Conservation (phyloP, 2,329 filamentous ascomycete species). For the Paecilomyces dactylethromorphus region DNA sequence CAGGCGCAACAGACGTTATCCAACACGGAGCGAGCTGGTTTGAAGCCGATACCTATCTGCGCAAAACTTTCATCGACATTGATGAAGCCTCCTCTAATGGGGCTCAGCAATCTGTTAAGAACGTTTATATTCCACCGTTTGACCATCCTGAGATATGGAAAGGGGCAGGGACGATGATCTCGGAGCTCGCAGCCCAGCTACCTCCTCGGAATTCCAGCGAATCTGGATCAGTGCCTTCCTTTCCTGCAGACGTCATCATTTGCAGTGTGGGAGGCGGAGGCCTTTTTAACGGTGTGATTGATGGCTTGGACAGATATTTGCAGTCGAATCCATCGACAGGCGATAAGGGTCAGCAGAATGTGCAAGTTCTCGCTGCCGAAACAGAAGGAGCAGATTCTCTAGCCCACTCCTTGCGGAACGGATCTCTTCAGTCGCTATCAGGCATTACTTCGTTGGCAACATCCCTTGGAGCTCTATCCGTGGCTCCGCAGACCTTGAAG, state of each 20-base stretch:
- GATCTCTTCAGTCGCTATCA: constrained; percentile 52
- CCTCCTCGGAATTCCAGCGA: constrained; percentile 11
- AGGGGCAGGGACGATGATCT: constrained; percentile 27
- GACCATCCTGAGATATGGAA: constrained; percentile 32
- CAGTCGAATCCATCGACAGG: constrained; percentile 10
- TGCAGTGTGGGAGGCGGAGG: constrained; percentile 75
- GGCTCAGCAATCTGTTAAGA: constrained; percentile 8
- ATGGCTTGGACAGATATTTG: constrained; percentile 47
- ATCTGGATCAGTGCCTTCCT: constrained; percentile 4
- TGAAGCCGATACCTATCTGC: constrained; percentile 61
- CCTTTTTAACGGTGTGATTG: constrained; percentile 65
- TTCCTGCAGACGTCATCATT: constrained; percentile 60
- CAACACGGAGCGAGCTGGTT: constrained; percentile 61
- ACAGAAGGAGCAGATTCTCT: constrained; percentile 66
- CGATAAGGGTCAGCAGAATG: constrained; percentile 5
- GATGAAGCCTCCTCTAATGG: neutral
- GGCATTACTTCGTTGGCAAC: constrained; percentile 68
- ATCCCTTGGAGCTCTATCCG: constrained; percentile 60
- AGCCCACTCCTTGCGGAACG: constrained; percentile 50
- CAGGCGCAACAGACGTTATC: constrained; percentile 58
- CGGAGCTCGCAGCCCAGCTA: constrained; percentile 30
- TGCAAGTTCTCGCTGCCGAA: constrained; percentile 61
- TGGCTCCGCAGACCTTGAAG: constrained; percentile 58
- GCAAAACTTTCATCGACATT: constrained; percentile 38
- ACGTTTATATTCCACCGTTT: constrained; percentile 31